Conservation (phyloP, 1,139 yeast genomes). For the Blastobotrys persicus region DNA sequence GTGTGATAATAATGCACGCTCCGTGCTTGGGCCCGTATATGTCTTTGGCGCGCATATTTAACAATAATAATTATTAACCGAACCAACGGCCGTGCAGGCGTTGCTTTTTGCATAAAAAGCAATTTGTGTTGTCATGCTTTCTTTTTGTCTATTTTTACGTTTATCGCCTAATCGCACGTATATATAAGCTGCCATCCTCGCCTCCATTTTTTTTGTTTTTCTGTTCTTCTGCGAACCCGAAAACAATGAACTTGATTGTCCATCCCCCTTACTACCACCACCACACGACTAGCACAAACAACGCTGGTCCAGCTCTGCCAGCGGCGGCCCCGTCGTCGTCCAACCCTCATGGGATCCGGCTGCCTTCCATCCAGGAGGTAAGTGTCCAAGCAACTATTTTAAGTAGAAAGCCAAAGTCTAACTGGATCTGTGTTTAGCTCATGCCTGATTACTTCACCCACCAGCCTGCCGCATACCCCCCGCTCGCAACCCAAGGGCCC, state of each 20-base stretch:
- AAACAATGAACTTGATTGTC: slow-evolving; percentile 13
- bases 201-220: not conserved
- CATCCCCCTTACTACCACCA: slow-evolving; percentile 10
- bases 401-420: too few species aligned
- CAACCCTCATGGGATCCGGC: slow-evolving; percentile 10
- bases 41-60: too few species aligned
- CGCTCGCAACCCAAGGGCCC: slow-evolving; percentile 7
- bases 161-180: slow-evolving; percentile 2
- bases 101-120: too few species aligned
- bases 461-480: slow-evolving; percentile 6
- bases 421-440: not conserved
- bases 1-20: too few species aligned
- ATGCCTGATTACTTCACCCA: slow-evolving; percentile 10
- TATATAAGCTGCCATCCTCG: slow-evolving; percentile 6
- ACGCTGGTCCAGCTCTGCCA: slow-evolving; percentile 2
- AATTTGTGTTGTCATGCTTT: slow-evolving; percentile 9
- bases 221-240: not conserved
- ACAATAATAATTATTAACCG: too few species aligned
- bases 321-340: not conserved
- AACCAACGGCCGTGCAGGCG: too few species aligned
- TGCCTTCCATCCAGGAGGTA: slow-evolving; percentile 19
- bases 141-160: slow-evolving; percentile 1
- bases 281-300: slow-evolving; percentile 12
- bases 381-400: too few species aligned
- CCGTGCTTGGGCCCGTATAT: too few species aligned